Base-by-base conservation (phyloP, 768 basidiomycete species). In the Pisolithus sp. region DNA sequence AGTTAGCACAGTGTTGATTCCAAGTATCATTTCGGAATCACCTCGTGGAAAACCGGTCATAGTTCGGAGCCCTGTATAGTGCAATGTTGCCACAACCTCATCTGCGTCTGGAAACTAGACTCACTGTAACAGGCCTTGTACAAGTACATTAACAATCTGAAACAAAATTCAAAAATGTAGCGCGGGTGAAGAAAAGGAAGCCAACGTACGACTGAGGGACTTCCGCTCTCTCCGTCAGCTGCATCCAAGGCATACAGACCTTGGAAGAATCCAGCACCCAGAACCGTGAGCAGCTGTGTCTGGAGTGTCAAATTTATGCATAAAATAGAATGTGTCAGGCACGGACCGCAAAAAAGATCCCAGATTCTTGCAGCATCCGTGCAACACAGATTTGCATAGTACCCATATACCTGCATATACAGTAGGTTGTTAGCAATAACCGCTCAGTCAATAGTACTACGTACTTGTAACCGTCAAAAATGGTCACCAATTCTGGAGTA, bases 301-400 rank as follows among this genome's bases (percentile, higher is more conserved):
- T 54, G 13, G 1, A 30, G 21, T 7, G n/a, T 38, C 13, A 34
- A 12, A 37, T n/a, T 10, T 13, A 7, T 57, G 7, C 17, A 53
- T 15, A 10, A 39, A 26, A 23, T 18, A 2, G 23, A n/a, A 8
- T 1, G 13, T 7, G 51, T 15, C 20, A 47, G 36, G 2, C 48
- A 68, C 77, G 37, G 59, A 94, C 87, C 48, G 87, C 87, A 68
- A 94, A 93, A 72, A 94, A 94, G 45, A 96, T 83, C 3, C 89
- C 85, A 18, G 91, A 93, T 68, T 97, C 93, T 62, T 87, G 85
- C 55, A 97, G 69, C 93, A 97, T 97, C 12, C 92, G 78, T 18
- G 89, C 83, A 2, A 95, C 83, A 54, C 93, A 94, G 26, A 97
- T 92, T 64, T 95, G 92, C 84, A 96, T 84, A 0, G 87, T 93